Evolutionary conservation across 2,329 filamentous ascomycete species (phyloP).

Genomic region (Tolypocladium endophyticum): DNA sequence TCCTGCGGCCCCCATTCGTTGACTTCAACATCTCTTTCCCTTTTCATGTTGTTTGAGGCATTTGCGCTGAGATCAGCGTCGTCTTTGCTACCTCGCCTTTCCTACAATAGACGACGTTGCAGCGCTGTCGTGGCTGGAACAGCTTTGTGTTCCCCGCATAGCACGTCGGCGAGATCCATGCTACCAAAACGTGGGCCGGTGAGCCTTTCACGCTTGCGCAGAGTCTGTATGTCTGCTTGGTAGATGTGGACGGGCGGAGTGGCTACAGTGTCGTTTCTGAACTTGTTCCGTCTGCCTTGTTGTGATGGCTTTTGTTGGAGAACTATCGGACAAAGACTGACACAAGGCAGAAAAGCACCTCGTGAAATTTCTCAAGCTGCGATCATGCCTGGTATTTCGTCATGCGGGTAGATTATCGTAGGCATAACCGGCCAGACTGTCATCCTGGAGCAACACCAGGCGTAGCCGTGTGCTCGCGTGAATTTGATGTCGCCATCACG

Average conservation of each 20-base stretch:
- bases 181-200: not conserved
- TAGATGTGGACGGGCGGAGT: not conserved
- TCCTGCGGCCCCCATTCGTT: not conserved
- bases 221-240: not conserved
- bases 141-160: not conserved
- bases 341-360: not conserved
- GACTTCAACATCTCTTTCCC: not conserved
- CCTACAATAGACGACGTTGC: not conserved
- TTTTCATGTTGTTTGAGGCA: not conserved
- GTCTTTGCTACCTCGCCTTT: not conserved
- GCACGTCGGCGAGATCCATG: not conserved
- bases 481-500: not conserved
- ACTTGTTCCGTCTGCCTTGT: not conserved
- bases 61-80: not conserved
- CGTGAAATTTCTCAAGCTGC: not conserved
- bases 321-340: not conserved
- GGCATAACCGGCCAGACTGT: not conserved
- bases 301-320: not conserved
- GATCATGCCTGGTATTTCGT: not conserved
- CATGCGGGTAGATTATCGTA: not conserved
- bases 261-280: not conserved
- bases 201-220: not conserved
- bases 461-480: not conserved
- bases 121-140: not conserved
- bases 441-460: not conserved